Evolutionary conservation across 768 basidiomycete species (phyloP), one percentile per base, ranked within the genome.

Genomic region (Lactarius pseudohatsudake): DNA sequence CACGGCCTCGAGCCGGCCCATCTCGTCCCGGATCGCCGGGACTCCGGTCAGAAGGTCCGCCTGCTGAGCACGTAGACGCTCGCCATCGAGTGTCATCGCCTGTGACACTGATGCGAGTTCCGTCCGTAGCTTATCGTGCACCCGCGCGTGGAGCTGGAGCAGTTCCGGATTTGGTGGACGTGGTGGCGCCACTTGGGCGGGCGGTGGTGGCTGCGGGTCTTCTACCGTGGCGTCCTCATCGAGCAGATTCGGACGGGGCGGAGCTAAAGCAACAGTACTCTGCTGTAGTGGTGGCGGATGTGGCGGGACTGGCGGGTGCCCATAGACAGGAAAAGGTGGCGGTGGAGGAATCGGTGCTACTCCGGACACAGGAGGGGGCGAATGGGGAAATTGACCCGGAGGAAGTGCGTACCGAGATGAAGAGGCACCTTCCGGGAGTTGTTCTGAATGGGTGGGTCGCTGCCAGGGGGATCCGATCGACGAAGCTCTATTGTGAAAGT

Each of bases 1-100:
- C 30, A 99, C 97, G 26, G 96, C 96, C 78, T 92, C 91, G 45
- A 99, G 81, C 18, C 97, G 84, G 3, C 87, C 91, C 92, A 94
- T 96, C 79, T 99, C 97, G 78, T 99, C 97, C 61, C 87, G 86
- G 69, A 99, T 92, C 11, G 96, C 96, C 54, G 96, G 95, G 75
- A 90, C 91, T 4, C 96, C 97, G 65, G 89, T 84, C 57, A 90
- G 84, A 70, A 98, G 86, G 79, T 98, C 94, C 47, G 85, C 77
- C 72, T 93, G 90, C 70, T 95, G 86, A 54, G 90, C 86, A 53
- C 89, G 87, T 63, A 97, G 81, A 56, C 89, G 84, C 75, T 92
- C 89, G 60, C 86, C 81, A 75, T 92, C 89, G 65, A 85, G 76
- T 61, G 81, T 77, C 73, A 91, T 77, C 57, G 85, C 83, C 71